Conservation (phyloP, 345 rosid genomes). For the Trapa bicornis region DNA sequence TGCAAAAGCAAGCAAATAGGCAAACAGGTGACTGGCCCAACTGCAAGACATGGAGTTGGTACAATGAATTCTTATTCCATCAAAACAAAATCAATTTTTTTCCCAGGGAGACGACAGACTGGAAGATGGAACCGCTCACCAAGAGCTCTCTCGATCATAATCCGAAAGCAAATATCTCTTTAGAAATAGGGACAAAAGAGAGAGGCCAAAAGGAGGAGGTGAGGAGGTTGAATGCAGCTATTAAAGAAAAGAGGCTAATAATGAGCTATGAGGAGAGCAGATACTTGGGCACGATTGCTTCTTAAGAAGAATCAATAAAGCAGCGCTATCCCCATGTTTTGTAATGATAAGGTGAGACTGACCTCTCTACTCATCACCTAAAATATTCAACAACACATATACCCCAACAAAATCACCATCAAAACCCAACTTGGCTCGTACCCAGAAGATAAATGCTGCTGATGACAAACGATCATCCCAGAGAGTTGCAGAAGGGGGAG, state of each 20-base stretch:
- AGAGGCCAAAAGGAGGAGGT: neutral
- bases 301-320: conserved; percentile 5
- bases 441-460: neutral
- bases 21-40: conserved; percentile 10
- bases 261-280: conserved; percentile 19
- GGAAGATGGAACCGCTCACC: conserved; percentile 5
- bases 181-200: conserved; percentile 12
- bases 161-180: conserved; percentile 13
- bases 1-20: conserved; percentile 1
- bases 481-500: neutral
- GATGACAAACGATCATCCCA: neutral
- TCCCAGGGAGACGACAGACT: neutral
- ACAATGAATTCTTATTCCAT: neutral
- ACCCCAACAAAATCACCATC: neutral
- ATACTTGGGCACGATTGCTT: conserved; percentile 17
- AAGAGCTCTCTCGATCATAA: conserved; percentile 5
- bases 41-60: conserved; percentile 11
- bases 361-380: neutral
- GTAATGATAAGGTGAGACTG: neutral
- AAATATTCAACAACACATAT: neutral
- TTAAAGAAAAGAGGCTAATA: conserved; percentile 18
- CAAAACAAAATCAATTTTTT: neutral
- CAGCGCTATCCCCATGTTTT: neutral
- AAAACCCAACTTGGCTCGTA: neutral
- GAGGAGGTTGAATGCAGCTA: conserved; percentile 26